Percentiles rank a stretch among this genome's conserved stretches.
These are phyloP conservation scores for Strobilomyces echinocephalus DNA, from an alignment of 768 basidiomycete genomes.

Conservation along the genomic window DNA sequence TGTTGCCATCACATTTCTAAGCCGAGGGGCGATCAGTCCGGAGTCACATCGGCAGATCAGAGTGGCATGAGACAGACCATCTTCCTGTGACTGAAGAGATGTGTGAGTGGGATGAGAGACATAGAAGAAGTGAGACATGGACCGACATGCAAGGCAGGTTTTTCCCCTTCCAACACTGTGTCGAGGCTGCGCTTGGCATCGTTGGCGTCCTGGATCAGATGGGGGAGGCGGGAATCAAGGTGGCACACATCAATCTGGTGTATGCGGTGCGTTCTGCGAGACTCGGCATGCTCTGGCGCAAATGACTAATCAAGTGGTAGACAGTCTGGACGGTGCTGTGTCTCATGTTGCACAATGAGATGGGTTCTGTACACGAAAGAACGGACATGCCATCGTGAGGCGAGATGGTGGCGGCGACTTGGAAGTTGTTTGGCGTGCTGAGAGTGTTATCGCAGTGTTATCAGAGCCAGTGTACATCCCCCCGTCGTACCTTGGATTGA, in stretches of 20 bases:
- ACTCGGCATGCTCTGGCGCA: no score
- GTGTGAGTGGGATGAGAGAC: no score
- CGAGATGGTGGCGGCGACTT: conserved; percentile 13
- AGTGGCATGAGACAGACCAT: conserved; percentile 31
- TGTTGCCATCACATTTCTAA: conserved; percentile 64
- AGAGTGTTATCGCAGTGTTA: conserved; percentile 15
- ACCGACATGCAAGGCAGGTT: conserved; percentile 52
- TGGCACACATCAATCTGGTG: conserved; percentile 10
- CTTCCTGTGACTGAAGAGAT: conserved; percentile 40
- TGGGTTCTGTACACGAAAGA: conserved; percentile 15
- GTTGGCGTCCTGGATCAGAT: conserved; percentile 15
- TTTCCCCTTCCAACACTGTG: conserved; percentile 32
- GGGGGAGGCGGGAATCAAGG: background rate
- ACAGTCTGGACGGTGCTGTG: conserved; percentile 22
- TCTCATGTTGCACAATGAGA: conserved; percentile 19
- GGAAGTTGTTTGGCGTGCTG: conserved; percentile 13
- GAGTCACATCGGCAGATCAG: no score
- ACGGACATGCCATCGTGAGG: background rate
- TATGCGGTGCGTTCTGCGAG: conserved; percentile 17
- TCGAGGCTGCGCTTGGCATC: conserved; percentile 13
- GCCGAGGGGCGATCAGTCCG: background rate
- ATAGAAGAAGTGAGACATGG: conserved; percentile 7
- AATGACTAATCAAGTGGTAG: conserved; percentile 5
- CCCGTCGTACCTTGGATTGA: background rate
- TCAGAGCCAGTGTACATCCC: conserved; percentile 21